phyloP scores from a whole-genome alignment of 1,284 basidiomycete genomes.

The Tilletia indica region DNA sequence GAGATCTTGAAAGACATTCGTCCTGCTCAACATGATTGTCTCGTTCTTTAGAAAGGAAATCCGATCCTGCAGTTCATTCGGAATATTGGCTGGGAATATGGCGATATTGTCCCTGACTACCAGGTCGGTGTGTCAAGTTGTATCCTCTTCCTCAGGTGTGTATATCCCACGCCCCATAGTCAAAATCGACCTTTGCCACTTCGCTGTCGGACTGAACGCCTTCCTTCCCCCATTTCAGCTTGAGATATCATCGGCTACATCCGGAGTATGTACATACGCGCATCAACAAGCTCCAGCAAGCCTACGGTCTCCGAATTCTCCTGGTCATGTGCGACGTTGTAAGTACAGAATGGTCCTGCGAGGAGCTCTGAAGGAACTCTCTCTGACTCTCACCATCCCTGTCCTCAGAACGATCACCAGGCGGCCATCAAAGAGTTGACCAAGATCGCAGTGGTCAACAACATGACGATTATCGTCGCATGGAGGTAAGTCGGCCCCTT shows the following conservation, averaged over 20 bases:
- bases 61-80: constrained; percentile 79
- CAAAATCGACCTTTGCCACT: not conserved
- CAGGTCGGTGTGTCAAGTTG: constrained; percentile 48
- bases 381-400: not conserved
- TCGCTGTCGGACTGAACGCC: not conserved
- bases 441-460: constrained; percentile 76
- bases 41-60: constrained; percentile 70
- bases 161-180: not conserved
- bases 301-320: constrained; percentile 81
- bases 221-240: constrained; percentile 59
- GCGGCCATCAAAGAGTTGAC: constrained; percentile 87
- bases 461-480: constrained; percentile 84
- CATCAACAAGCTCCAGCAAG: constrained; percentile 77
- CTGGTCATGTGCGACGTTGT: constrained; percentile 90
- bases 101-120: constrained; percentile 81
- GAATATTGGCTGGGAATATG: constrained; percentile 89
- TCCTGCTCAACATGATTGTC: too few relatives aligned
- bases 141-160: constrained; percentile 42
- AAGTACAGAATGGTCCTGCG: constrained; percentile 51
- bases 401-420: constrained; percentile 76
- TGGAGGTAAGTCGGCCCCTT: constrained; percentile 70
- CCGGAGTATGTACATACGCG: constrained; percentile 93
- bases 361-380: too few relatives aligned
- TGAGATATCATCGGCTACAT: constrained; percentile 92
- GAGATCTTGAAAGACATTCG: not conserved